A percentile compares a stretch with the other conserved stretches of the same genome.
Evolutionary conservation across 2,329 filamentous ascomycete species (phyloP).

Genomic region (Colletotrichum magnum): DNA sequence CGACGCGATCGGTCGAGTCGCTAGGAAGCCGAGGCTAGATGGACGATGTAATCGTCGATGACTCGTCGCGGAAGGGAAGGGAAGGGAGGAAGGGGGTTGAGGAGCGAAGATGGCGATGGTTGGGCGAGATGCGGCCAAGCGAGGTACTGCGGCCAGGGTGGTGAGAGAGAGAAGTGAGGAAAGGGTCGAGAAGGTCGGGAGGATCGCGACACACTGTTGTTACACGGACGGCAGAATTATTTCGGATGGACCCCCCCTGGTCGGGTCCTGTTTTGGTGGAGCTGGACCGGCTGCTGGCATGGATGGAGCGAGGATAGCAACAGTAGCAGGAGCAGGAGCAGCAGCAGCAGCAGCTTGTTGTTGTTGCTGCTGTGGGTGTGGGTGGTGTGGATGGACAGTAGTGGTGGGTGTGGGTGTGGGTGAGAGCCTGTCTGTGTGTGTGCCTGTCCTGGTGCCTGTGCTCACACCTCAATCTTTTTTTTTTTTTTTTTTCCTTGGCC

Average conservation of each 20-base stretch:
- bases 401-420: too few species aligned
- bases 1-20: background rate
- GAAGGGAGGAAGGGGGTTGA: background rate
- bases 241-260: constrained; percentile 38
- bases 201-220: constrained; percentile 41
- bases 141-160: constrained; percentile 5
- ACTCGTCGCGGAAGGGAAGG: too few species aligned
- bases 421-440: too few species aligned
- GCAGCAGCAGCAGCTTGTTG: too few species aligned
- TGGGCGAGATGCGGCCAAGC: constrained; percentile 4
- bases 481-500: background rate
- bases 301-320: constrained; percentile 25
- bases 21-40: background rate
- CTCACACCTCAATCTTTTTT: constrained; percentile 26
- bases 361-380: too few species aligned
- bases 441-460: constrained; percentile 21
- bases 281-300: constrained; percentile 34
- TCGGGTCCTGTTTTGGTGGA: constrained; percentile 36
- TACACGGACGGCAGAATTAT: constrained; percentile 42
- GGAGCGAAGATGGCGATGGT: background rate
- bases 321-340: background rate
- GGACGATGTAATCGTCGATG: background rate
- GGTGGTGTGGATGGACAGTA: too few species aligned
- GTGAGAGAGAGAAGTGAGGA: constrained; percentile 16
- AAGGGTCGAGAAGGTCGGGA: constrained; percentile 23